Conservation (phyloP, 2,329 filamentous ascomycete genomes). For the Coccinonectria pachysandricola region DNA sequence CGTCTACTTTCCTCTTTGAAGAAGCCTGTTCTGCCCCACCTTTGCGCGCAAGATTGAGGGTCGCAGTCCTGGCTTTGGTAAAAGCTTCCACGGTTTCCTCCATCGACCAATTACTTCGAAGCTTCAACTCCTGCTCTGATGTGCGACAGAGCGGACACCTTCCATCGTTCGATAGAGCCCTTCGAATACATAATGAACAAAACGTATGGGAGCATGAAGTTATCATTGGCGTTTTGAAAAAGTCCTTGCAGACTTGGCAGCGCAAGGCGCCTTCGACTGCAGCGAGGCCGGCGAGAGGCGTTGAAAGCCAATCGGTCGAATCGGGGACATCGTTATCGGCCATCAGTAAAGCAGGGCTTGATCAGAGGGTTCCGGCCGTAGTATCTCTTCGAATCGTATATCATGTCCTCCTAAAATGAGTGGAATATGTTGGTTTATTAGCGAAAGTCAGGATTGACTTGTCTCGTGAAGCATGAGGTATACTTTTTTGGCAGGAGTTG, state of each 20-base stretch:
- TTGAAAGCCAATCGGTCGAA: slow-evolving; percentile 76
- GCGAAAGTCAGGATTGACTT: no score
- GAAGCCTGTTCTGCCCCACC: slow-evolving; percentile 2
- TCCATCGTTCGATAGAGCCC: slow-evolving; percentile 71
- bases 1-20: slow-evolving; percentile 44
- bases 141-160: slow-evolving; percentile 80
- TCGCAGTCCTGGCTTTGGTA: slow-evolving; percentile 47
- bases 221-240: slow-evolving; percentile 88
- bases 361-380: no score
- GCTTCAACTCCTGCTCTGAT: slow-evolving; percentile 69
- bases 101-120: slow-evolving; percentile 76
- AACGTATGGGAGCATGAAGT: slow-evolving; percentile 94
- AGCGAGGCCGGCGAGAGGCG: slow-evolving; percentile 50
- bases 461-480: no score
- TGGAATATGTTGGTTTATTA: no score
- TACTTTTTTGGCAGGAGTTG: no score
- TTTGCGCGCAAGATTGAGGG: slow-evolving; percentile 53
- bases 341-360: no score
- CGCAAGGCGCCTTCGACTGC: slow-evolving; percentile 75
- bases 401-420: no score
- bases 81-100: slow-evolving; percentile 80
- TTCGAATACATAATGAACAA: slow-evolving; percentile 88
- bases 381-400: no score
- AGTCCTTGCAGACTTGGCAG: slow-evolving; percentile 97
- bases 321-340: slow-evolving; percentile 45